Evolutionary conservation across 2,329 filamentous ascomycete genomes (phyloP).

Genomic region (Pyrenophora seminiperda): DNA sequence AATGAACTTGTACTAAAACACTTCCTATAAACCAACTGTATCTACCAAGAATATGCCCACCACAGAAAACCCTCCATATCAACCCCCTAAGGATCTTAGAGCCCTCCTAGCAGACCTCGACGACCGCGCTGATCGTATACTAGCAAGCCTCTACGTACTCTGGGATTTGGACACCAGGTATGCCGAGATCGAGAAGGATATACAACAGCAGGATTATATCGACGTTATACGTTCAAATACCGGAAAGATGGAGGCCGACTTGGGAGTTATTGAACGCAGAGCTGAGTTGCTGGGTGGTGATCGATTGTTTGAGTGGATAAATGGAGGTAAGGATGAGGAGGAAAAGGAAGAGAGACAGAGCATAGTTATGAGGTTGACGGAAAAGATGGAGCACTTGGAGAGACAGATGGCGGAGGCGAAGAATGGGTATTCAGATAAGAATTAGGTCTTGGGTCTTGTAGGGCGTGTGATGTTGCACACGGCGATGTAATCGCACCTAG

Average conservation of each 20-base stretch:
- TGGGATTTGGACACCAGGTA: slow-evolving; percentile 1
- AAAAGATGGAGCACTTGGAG: slow-evolving; percentile 3
- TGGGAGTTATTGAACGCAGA: slow-evolving; percentile 3
- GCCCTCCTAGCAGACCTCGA: slow-evolving; percentile 3
- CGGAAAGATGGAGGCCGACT: slow-evolving; percentile 5
- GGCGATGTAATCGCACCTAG: not conserved
- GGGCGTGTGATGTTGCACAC: not conserved
- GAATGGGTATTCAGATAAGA: not conserved
- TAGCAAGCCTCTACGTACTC: slow-evolving; percentile 8
- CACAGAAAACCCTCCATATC: no score
- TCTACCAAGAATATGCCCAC: no score
- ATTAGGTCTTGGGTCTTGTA: not conserved
- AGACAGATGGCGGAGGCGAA: slow-evolving; percentile 3
- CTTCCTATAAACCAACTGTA: no score
- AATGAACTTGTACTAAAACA: no score
- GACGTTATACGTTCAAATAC: slow-evolving; percentile 1
- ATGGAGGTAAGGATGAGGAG: not conserved
- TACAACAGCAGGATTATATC: slow-evolving; percentile 3
- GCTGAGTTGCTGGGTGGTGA: slow-evolving; percentile 4
- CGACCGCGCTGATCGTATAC: slow-evolving; percentile 2
- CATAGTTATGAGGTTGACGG: not conserved
- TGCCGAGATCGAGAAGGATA: not conserved
- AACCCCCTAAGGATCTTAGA: not conserved
- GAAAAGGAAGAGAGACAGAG: slow-evolving; percentile 4
- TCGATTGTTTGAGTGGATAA: slow-evolving; percentile 4